Percentiles rank a stretch among this genome's conserved stretches.
These are phyloP conservation scores for Lindgomyces ingoldianus DNA, from an alignment of 495 filamentous ascomycete species.

Conservation along the genomic window DNA sequence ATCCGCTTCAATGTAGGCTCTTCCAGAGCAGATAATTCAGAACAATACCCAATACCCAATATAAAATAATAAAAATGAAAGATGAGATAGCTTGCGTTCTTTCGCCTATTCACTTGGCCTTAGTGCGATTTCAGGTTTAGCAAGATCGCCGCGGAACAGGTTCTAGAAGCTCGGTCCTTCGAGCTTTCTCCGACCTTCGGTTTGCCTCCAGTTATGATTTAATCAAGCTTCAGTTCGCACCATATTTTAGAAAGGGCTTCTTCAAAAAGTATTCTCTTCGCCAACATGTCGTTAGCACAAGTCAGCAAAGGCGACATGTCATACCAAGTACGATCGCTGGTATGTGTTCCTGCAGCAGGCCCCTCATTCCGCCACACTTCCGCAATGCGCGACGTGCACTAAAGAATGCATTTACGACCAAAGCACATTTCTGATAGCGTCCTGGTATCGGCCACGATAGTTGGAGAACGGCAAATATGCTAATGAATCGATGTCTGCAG, in stretches of 20 bases:
- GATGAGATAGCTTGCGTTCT: too few species aligned
- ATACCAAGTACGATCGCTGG: constrained; percentile 41
- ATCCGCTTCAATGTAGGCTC: not conserved
- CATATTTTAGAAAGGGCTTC: not conserved
- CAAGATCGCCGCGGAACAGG: not conserved
- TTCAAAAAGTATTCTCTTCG: not conserved
- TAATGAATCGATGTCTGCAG: constrained; percentile 49
- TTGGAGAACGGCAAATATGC: not conserved
- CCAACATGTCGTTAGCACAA: constrained; percentile 33
- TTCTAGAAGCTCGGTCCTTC: constrained; percentile 13
- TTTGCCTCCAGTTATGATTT: constrained; percentile 21
- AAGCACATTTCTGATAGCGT: not conserved
- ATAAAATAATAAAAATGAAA: too few species aligned
- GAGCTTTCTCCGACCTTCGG: constrained; percentile 17
- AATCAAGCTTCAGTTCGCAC: constrained; percentile 1
- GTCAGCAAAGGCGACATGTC: constrained; percentile 37
- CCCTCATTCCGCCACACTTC: not conserved
- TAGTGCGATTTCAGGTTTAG: not conserved
- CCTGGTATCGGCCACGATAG: too few species aligned
- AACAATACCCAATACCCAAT: too few species aligned
- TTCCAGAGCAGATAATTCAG: not conserved
- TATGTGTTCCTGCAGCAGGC: constrained; percentile 17
- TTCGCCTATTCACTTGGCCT: not conserved
- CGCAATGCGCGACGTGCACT: not conserved
- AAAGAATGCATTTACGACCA: not conserved